Conservation (phyloP, 768 basidiomycete genomes). For the Suillus bovinus region DNA sequence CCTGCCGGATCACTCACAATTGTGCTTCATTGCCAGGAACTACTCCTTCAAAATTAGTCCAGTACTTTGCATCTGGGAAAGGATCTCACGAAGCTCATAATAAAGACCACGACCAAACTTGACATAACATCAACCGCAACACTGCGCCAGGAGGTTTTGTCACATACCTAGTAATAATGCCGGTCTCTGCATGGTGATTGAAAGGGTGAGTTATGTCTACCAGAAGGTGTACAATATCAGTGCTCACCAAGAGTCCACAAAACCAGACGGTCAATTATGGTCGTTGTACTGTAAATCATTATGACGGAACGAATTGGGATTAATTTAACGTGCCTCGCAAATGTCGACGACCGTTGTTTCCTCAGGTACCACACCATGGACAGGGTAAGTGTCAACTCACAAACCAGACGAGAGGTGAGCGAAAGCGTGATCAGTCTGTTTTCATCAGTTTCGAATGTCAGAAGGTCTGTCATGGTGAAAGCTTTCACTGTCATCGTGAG, state of each 20-base stretch:
- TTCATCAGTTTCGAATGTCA: background rate
- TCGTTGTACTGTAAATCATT: slow-evolving; percentile 3
- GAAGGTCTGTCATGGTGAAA: background rate
- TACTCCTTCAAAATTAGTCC: background rate
- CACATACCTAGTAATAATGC: slow-evolving; percentile 5
- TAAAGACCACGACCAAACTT: background rate
- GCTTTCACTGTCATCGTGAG: background rate
- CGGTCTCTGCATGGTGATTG: slow-evolving; percentile 1
- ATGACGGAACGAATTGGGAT: background rate
- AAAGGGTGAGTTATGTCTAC: background rate
- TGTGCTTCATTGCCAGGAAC: slow-evolving; percentile 7
- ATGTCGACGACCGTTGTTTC: background rate
- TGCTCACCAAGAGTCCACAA: slow-evolving; percentile 9
- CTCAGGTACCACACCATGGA: slow-evolving; percentile 3
- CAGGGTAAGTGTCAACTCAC: slow-evolving; percentile 3
- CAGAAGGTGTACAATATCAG: background rate
- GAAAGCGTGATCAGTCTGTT: background rate
- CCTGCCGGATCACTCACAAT: background rate
- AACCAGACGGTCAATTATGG: background rate
- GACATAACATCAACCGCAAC: background rate
- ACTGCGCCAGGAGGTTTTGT: background rate
- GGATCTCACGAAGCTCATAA: background rate
- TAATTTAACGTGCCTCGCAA: background rate
- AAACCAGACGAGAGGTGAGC: background rate
- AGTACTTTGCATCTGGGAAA: background rate